Base-by-base conservation (phyloP, 805 yeast species). In the Cyberlindnera misumaiensis region DNA sequence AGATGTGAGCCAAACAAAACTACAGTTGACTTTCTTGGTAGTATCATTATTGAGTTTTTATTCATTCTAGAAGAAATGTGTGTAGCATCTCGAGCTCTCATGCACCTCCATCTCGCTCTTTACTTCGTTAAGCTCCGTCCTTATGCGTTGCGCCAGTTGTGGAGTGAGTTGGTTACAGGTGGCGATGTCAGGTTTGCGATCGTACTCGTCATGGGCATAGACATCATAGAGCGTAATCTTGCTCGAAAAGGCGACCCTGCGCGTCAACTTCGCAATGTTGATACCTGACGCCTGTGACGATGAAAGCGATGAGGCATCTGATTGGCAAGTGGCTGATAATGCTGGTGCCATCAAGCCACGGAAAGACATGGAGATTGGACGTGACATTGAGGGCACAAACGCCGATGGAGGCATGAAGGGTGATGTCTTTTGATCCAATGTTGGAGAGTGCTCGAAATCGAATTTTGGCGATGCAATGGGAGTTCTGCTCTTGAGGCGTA, bases 91-190 rank as follows among this genome's bases (percentile, higher is more conserved):
- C 2, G 96, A 85, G 15, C 72, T 76, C 36, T 77, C 82, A 57
- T 90, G 97, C 26, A 90, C 72, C 26, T 72, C 80, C 98, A 90
- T 90, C 44, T 73, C 76, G 16, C 78, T 65, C 63, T 87, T 89
- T 55, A 88, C 63, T 38, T 68, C 72, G 60, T 93, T 89, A 56
- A 90, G 66, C 60, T 90, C 97, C 28, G 81, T 83, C 61, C 80
- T 83, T 51, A 90, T 87, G 60, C 75, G 77, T 58, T 85, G 88
- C 0, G 97, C 96, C 55, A 88, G 63, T 41, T 72, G 68, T 5
- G 97, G 96, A 1, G 96, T 88, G 58, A 88, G 68, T 55, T 82
- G 87, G 60, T 89, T 87, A 63, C 97, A 90, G 2, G 97, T 88
- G 3, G 95, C 95, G 22, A 80, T 68, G 45, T 88, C 97, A 0